Conservation (phyloP, 164 flowering plant species). For the Vitis riparia region DNA sequence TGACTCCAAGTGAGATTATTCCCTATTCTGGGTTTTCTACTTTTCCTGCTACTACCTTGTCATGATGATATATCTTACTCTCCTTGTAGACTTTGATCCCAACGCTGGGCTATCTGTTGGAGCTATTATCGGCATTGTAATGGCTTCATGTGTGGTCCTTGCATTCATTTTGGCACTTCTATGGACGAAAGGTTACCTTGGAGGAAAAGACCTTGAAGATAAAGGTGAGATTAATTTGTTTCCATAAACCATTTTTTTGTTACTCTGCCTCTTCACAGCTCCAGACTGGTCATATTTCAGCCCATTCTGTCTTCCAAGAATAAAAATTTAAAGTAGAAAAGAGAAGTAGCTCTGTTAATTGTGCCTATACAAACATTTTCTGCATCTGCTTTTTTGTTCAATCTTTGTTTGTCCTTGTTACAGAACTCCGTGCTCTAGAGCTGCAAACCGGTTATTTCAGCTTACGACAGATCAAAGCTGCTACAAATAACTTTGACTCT, state of each 20-base stretch:
- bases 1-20: conserved; percentile 69
- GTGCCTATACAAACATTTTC: background rate
- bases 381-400: background rate
- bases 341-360: too few relatives aligned
- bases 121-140: conserved; percentile 67
- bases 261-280: too few relatives aligned
- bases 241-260: too few relatives aligned
- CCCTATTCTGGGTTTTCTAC: background rate
- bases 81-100: conserved; percentile 56
- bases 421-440: conserved; percentile 65
- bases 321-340: too few relatives aligned
- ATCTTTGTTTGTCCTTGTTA: background rate
- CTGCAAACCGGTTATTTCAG: conserved; percentile 65
- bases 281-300: too few relatives aligned
- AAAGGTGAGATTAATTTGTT: conserved; percentile 37
- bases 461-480: conserved; percentile 70
- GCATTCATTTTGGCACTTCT: conserved; percentile 38
- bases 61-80: background rate
- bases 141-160: conserved; percentile 36
- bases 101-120: conserved; percentile 52
- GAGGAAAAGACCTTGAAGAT: conserved; percentile 48
- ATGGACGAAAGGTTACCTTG: conserved; percentile 44
- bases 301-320: too few relatives aligned
- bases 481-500: conserved; percentile 71
- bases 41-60: background rate